phyloP scores from a whole-genome alignment of 495 filamentous ascomycete species.

The Trichocladium antarcticum region DNA sequence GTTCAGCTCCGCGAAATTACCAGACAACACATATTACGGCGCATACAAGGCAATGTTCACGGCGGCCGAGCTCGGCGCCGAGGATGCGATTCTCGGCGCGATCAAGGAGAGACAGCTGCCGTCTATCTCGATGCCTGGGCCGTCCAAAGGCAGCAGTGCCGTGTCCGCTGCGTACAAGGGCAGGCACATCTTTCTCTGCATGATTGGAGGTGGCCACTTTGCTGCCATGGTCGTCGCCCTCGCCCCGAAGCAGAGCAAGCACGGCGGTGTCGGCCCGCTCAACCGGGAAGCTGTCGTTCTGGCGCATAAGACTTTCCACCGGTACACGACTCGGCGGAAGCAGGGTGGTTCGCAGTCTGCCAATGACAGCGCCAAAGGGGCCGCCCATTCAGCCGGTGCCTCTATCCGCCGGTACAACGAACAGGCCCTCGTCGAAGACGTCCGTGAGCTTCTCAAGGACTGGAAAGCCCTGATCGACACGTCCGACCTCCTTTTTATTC shows the following conservation, averaged over 20 bases:
- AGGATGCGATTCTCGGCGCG: constrained; percentile 49
- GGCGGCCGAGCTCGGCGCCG: constrained; percentile 52
- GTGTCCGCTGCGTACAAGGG: constrained; percentile 42
- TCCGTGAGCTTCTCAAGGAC: constrained; percentile 62
- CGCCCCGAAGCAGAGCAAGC: constrained; percentile 64
- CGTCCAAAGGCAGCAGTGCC: constrained; percentile 38
- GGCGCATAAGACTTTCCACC: constrained; percentile 94
- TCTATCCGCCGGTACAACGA: constrained; percentile 89
- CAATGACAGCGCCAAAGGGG: constrained; percentile 81
- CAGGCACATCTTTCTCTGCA: constrained; percentile 88
- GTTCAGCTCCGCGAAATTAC: constrained; percentile 66
- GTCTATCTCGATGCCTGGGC: constrained; percentile 46
- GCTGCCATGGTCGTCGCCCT: constrained; percentile 91
- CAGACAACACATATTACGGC: constrained; percentile 68
- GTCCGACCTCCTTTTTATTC: constrained; percentile 73
- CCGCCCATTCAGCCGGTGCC: constrained; percentile 87
- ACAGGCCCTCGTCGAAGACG: constrained; percentile 69
- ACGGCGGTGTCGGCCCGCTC: constrained; percentile 47
- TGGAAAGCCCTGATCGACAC: constrained; percentile 79
- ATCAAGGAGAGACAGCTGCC: constrained; percentile 65
- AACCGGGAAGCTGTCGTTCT: constrained; percentile 75
- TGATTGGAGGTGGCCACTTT: constrained; percentile 97
- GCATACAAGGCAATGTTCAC: constrained; percentile 80
- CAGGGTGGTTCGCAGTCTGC: constrained; percentile 92
- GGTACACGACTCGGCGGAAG: constrained; percentile 91